These are phyloP conservation scores for Nigrospora sphaerica DNA, from an alignment of 2,329 filamentous ascomycete species.

Conservation along the genomic window DNA sequence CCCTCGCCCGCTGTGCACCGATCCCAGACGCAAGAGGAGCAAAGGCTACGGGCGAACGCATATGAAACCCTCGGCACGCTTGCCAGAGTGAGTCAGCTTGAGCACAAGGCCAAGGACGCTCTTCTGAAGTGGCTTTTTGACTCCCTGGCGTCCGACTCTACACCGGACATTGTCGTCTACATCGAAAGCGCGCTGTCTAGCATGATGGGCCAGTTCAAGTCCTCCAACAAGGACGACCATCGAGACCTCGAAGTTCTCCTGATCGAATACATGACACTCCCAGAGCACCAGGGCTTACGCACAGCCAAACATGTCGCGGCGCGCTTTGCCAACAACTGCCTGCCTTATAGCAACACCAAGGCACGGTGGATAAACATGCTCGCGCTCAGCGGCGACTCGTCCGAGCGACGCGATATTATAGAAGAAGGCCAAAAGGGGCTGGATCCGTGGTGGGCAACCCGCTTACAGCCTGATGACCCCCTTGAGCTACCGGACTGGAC, in stretches of 20 bases:
- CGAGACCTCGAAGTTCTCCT: slow-evolving; percentile 46
- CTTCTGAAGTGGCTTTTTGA: slow-evolving; percentile 73
- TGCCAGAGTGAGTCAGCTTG: slow-evolving; percentile 55
- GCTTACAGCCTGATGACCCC: slow-evolving; percentile 24
- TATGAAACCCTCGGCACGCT: slow-evolving; percentile 89
- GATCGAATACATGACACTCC: slow-evolving; percentile 57
- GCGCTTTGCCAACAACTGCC: slow-evolving; percentile 83
- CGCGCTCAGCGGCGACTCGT: slow-evolving; percentile 59
- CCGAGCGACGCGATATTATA: slow-evolving; percentile 72
- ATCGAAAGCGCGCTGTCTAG: slow-evolving; percentile 85
- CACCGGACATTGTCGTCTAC: slow-evolving; percentile 70
- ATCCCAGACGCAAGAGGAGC: slow-evolving; percentile 44
- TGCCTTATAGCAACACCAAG: slow-evolving; percentile 70
- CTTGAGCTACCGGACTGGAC: slow-evolving; percentile 42
- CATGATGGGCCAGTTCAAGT: slow-evolving; percentile 44
- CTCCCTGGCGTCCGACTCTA: slow-evolving; percentile 74
- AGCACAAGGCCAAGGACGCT: slow-evolving; percentile 42
- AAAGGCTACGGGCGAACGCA: slow-evolving; percentile 66
- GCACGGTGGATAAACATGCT: slow-evolving; percentile 86
- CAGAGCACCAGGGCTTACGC: slow-evolving; percentile 47
- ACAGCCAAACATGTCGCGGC: slow-evolving; percentile 77
- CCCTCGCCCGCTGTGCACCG: slow-evolving; percentile 39
- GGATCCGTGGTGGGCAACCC: slow-evolving; percentile 50
- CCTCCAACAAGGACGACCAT: slow-evolving; percentile 17
- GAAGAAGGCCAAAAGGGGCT: slow-evolving; percentile 88